These are phyloP conservation scores for Hygrophorus pudorinus DNA, from an alignment of 768 basidiomycete genomes.

Conservation along the genomic window DNA sequence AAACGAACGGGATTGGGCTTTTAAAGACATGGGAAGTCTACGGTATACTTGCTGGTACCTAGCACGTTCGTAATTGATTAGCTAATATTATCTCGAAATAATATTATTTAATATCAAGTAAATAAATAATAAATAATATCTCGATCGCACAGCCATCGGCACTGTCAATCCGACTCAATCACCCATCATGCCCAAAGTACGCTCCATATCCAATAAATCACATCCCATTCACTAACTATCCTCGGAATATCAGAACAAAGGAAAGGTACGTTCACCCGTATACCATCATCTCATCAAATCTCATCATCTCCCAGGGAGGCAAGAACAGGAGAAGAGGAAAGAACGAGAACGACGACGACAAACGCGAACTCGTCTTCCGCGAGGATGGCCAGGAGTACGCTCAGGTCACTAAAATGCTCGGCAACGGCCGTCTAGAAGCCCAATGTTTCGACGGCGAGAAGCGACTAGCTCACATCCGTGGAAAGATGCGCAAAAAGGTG, in stretches of 20 bases:
- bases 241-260: constrained; percentile 46
- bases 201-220: constrained; percentile 11
- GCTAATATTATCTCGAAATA: too few species aligned
- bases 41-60: constrained; percentile 7
- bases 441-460: constrained; percentile 98
- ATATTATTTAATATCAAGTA: too few species aligned
- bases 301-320: constrained; percentile 58
- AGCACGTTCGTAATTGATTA: constrained; percentile 28
- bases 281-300: neutral
- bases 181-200: constrained; percentile 41
- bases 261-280: constrained; percentile 43
- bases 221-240: constrained; percentile 11
- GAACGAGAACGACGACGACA: constrained; percentile 99
- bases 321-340: constrained; percentile 99
- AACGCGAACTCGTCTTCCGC: constrained; percentile 96
- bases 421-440: constrained; percentile 94
- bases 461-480: constrained; percentile 93
- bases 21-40: neutral
- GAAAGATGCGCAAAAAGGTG: constrained; percentile 99
- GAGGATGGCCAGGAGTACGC: constrained; percentile 99
- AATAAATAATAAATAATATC: too few species aligned
- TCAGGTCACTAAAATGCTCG: constrained; percentile 97
- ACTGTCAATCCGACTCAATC: neutral
- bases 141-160: neutral
- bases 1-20: neutral